Conservation (phyloP, 202 grass and related monocot species). For the Panicum hallii region DNA sequence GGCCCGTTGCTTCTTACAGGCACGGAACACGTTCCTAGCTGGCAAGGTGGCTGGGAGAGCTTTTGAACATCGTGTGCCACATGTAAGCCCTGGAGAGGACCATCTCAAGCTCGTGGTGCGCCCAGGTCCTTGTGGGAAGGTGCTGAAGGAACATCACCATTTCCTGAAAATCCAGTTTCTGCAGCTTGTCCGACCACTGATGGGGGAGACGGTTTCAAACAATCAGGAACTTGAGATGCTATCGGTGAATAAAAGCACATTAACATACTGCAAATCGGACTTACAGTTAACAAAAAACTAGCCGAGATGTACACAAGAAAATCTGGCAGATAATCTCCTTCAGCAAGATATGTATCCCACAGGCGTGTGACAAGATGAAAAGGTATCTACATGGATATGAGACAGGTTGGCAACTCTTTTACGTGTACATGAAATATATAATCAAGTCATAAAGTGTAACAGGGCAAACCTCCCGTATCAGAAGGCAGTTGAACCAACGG, state of each 20-base stretch:
- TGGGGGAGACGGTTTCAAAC: neutral
- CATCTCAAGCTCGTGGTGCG: conserved; percentile 94
- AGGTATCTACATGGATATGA: conserved; percentile 72
- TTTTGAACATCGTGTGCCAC: conserved; percentile 99
- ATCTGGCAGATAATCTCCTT: conserved; percentile 91
- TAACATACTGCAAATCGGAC: conserved; percentile 8
- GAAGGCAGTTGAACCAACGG: conserved; percentile 97
- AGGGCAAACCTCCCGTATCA: conserved; percentile 87
- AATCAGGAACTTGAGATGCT: neutral
- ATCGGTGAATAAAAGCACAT: neutral
- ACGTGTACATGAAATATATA: neutral
- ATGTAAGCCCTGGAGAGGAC: conserved; percentile 94
- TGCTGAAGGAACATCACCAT: conserved; percentile 99
- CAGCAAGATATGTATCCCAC: conserved; percentile 97
- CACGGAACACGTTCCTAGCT: conserved; percentile 39
- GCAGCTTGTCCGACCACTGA: conserved; percentile 94
- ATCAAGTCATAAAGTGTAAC: neutral
- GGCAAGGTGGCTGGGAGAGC: conserved; percentile 89
- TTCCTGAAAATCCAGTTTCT: conserved; percentile 96
- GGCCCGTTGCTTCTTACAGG: neutral
- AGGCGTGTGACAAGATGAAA: conserved; percentile 96
- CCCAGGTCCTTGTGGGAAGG: conserved; percentile 90
- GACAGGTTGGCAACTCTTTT: neutral
- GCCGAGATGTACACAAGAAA: conserved; percentile 98
- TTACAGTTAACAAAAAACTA: conserved; percentile 97